Evolutionary conservation across 2,329 filamentous ascomycete species (phyloP), one percentile per base, ranked within the genome.

Genomic region (Claviceps purpurea): DNA sequence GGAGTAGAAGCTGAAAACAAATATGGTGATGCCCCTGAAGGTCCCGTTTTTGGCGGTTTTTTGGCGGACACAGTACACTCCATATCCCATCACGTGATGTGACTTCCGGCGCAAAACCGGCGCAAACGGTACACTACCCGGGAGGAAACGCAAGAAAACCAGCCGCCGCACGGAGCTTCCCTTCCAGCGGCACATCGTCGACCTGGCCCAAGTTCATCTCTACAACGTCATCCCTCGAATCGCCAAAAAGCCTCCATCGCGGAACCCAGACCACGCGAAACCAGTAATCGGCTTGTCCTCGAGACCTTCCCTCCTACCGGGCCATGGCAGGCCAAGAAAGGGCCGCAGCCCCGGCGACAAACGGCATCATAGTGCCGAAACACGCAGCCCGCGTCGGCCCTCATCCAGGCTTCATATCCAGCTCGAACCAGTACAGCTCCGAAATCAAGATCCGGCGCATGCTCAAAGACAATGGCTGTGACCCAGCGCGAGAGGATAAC

Each of bases 391-490:
- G 53, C 1, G 43, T 68, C 37, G 71, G 71, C 2, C 71, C 71
- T 49, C 70, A 72, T 42, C 73, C 74, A 2, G 75, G 75, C 56
- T 67, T 69, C 57, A 72, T 76, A 49, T 71, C 70, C 42, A 71
- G 73, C 42, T 71, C 73, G 22, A 71, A 76, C 49, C 87, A 88
- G 53, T 97, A 91, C 70, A 79, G 89, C 56, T 85, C 88, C 58
- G 88, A 96, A 64, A 83, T 88, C 60, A 82, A 81, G 59, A 79
- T 97, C 52, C 83, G 89, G 55, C 79, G 81, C 61, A 82, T 83
- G 65, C 77, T 95, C 53, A 75, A 77, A 45, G 78, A 79, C 20
- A 81, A 84, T 56, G 81, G 82, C 41, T 81, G 84, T 61, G 85
- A 87, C 62, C 82, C 87, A 50, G 81, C 85, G 40, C 82, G 86